These are phyloP conservation scores for Fusarium napiforme DNA, from an alignment of 2,329 filamentous ascomycete genomes.

Conservation along the genomic window DNA sequence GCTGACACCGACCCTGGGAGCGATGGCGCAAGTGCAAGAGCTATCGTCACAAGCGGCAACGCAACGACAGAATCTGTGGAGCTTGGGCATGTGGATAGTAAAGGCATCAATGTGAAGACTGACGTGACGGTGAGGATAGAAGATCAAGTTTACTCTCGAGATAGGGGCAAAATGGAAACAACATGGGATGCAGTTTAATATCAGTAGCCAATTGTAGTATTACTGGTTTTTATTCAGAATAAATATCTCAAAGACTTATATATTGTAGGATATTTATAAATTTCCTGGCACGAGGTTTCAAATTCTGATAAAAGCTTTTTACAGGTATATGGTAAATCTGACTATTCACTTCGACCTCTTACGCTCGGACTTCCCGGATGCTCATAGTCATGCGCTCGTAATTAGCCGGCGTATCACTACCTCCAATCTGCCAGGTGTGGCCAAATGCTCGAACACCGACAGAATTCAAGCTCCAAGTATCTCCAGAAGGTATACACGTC, in stretches of 20 bases:
- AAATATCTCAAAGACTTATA: no score
- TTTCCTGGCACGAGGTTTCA: fast-evolving
- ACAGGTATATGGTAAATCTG: fast-evolving
- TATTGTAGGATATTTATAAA: no score
- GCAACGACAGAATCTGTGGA: neutral
- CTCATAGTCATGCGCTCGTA: neutral
- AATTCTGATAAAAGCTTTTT: fast-evolving
- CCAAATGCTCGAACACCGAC: neutral
- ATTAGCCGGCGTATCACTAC: neutral
- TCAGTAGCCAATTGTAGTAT: no score
- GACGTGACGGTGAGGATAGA: neutral
- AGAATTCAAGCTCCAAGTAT: neutral
- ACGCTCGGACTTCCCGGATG: neutral
- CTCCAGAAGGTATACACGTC: neutral
- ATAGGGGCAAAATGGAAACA: neutral
- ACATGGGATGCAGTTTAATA: neutral
- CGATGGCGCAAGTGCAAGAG: neutral
- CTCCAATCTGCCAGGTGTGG: neutral
- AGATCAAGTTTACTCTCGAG: neutral
- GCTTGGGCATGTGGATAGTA: neutral
- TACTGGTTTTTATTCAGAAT: no score
- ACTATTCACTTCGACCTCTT: neutral
- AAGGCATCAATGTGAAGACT: neutral
- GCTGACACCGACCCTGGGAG: neutral
- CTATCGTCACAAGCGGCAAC: neutral